phyloP scores from a whole-genome alignment of 2,329 filamentous ascomycete species.

The Fusarium udum region DNA sequence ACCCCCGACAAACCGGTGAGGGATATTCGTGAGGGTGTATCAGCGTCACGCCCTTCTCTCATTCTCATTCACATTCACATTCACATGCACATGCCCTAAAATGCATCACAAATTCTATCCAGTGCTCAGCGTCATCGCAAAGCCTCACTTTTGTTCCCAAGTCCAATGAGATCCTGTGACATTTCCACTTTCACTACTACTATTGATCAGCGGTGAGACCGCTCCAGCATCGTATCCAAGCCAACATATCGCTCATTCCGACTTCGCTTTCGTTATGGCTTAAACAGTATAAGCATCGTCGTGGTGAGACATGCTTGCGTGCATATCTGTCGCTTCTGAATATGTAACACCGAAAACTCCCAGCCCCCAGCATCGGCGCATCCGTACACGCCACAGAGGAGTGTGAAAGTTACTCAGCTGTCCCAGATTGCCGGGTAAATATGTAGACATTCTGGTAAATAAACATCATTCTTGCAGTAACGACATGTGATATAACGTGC shows the following conservation, averaged over 20 bases:
- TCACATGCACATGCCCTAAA: background rate
- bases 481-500: slow-evolving; percentile 1
- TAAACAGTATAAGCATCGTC: background rate
- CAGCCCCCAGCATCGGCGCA: slow-evolving; percentile 9
- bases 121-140: background rate
- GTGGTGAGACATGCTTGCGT: slow-evolving; percentile 17
- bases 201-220: background rate
- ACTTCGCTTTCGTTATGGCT: background rate
- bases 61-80: background rate
- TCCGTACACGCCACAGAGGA: slow-evolving; percentile 10
- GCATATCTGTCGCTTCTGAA: background rate
- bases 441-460: background rate
- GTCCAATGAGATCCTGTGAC: background rate
- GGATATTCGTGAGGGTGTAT: background rate
- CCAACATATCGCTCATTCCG: slow-evolving; percentile 5
- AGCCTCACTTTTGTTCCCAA: slow-evolving; percentile 6
- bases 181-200: background rate
- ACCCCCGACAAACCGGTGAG: background rate
- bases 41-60: background rate
- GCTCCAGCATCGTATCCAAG: background rate
- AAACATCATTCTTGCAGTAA: background rate
- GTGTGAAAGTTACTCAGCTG: background rate
- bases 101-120: background rate
- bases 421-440: background rate
- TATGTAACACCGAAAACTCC: slow-evolving; percentile 11